These are phyloP conservation scores for Diddensiella santjacobensis DNA, from an alignment of 805 yeast species.

Conservation along the genomic window DNA sequence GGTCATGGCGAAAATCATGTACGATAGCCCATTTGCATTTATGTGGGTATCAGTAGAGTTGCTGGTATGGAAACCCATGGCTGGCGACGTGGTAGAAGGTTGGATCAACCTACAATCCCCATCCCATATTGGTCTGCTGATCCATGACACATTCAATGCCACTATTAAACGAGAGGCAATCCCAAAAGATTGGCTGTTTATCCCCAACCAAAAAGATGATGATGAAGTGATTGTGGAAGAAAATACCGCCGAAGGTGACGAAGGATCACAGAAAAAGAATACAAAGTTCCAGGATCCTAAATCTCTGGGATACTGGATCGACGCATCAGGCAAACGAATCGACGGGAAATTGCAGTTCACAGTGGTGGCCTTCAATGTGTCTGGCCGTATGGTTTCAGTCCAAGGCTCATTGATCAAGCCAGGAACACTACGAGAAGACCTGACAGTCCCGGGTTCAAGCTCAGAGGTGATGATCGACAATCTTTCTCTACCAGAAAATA, in stretches of 20 bases:
- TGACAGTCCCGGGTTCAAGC: constrained; percentile 68
- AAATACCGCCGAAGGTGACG: constrained; percentile 12
- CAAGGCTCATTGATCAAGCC: constrained; percentile 79
- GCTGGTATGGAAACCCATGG: constrained; percentile 82
- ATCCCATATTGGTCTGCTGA: constrained; percentile 84
- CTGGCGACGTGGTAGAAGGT: constrained; percentile 87
- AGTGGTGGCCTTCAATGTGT: constrained; percentile 58
- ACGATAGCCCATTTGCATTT: constrained; percentile 83
- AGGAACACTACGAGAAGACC: constrained; percentile 56
- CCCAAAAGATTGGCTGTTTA: constrained; percentile 82
- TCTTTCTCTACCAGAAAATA: not conserved
- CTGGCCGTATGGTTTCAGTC: constrained; percentile 78
- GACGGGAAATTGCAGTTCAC: constrained; percentile 81
- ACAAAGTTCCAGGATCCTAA: constrained; percentile 34
- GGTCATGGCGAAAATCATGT: constrained; percentile 61
- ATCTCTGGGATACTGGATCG: constrained; percentile 86
- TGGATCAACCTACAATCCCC: constrained; percentile 88
- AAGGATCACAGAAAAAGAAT: constrained; percentile 1
- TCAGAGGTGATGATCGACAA: constrained; percentile 50
- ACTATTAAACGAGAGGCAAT: constrained; percentile 79
- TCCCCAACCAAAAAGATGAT: constrained; percentile 71
- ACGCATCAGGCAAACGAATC: constrained; percentile 64
- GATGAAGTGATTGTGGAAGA: constrained; percentile 17
- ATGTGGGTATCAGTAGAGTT: constrained; percentile 82
- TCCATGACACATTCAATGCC: constrained; percentile 94